Evolutionary conservation across 2,329 filamentous ascomycete species (phyloP).

Genomic region (Chlorencoelia australis): DNA sequence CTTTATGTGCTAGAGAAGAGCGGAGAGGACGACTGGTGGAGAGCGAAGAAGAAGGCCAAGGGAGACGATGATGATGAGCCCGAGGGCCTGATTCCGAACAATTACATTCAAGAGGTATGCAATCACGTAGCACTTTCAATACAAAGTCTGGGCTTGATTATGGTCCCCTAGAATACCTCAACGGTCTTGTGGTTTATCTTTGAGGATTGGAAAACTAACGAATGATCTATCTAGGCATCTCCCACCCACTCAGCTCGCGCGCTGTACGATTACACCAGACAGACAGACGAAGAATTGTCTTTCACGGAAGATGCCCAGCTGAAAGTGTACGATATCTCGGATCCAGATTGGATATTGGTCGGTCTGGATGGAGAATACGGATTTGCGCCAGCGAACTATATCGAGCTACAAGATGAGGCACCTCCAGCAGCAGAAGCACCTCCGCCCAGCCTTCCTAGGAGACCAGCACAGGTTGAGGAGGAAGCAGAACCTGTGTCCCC

Average conservation of each 20-base stretch:
- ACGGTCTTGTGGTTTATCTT: too few species aligned
- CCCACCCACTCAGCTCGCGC: constrained; percentile 66
- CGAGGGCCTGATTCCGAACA: constrained; percentile 61
- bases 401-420: constrained; percentile 51
- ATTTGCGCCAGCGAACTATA: constrained; percentile 94
- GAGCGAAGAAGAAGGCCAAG: constrained; percentile 31
- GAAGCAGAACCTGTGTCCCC: constrained; percentile 21
- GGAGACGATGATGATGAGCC: constrained; percentile 30
- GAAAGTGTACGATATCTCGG: constrained; percentile 78
- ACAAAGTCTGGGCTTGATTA: too few species aligned
- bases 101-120: constrained; percentile 87
- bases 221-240: constrained; percentile 41
- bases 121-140: too few species aligned
- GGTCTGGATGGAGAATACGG: constrained; percentile 78
- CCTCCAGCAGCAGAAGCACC: constrained; percentile 22
- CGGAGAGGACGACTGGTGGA: constrained; percentile 76
- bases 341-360: constrained; percentile 94
- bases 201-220: constrained; percentile 11
- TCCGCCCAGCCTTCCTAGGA: constrained; percentile 28
- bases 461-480: constrained; percentile 25
- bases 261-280: constrained; percentile 95
- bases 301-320: constrained; percentile 82
- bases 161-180: too few species aligned
- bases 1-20: constrained; percentile 73
- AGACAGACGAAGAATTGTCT: constrained; percentile 95